Evolutionary conservation across 83 land plant genomes (phyloP), one percentile per base, ranked within the genome.

Genomic region (Isoetes engelmannii): DNA sequence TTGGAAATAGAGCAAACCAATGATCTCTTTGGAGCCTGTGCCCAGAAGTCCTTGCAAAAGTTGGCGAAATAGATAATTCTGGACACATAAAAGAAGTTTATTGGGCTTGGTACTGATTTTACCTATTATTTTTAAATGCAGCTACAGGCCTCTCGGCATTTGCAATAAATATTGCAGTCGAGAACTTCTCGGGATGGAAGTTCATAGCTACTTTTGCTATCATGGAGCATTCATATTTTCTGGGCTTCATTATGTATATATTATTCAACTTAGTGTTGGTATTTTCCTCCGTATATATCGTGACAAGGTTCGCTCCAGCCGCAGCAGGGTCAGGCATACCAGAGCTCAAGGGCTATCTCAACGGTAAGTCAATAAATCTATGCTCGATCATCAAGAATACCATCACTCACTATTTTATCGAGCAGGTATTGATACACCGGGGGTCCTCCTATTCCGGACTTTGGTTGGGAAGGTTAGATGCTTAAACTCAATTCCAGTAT

Each of bases 281-380:
- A 12, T 84, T 83, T 47, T 90, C 97, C 43, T 94, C 97, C 71
- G 99, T 88, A 53, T 83, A 65, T 77, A 94, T 94, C 37, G 80
- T 94, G 73, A 94, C 99, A 54, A 69, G 84, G 0, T 94, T 90
- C 79, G 97, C 97, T 53, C 99, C 97, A 57, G 99, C 97, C 43
- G 97, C 99, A 74, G 99, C 99, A 51, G 99, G 99, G 42, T 94
- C 97, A 69, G 99, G 99, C 63, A 94, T 94, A 43, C 99, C 99
- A 79, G 99, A 94, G 77, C 87, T 94, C 10, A 94, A 94, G 76
- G 99, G 93, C 46, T 94, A 94, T 75, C 69, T 94, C 67, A 94
- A 94, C 80, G 99, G 99, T 94, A 72, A 47, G 73, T 69, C 8
- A 66, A n/a, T 12, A 51, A 51, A 0, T 15, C 54, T 51, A 51